Percentiles rank a stretch among this genome's conserved stretches.
phyloP scores from a whole-genome alignment of 2,329 filamentous ascomycete genomes.

The Cladosporium phlei region DNA sequence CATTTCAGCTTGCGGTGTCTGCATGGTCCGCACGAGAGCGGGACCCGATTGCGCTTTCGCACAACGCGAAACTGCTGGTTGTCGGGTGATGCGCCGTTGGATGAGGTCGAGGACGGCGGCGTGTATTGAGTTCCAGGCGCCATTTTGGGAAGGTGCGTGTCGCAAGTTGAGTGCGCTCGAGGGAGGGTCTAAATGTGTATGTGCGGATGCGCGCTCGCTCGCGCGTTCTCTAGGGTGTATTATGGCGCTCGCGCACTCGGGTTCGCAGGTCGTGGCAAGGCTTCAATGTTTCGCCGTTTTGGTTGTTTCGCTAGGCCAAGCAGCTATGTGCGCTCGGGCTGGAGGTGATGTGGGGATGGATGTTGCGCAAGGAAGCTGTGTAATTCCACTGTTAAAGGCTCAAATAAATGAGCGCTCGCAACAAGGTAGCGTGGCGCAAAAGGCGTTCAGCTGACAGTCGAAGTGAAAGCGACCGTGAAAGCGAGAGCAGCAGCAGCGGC shows the following conservation, averaged over 20 bases:
- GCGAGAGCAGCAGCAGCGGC: too few relatives aligned
- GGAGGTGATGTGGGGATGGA: too few relatives aligned
- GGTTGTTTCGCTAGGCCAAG: not conserved
- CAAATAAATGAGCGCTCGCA: too few relatives aligned
- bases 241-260: not conserved
- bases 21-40: conserved; percentile 86
- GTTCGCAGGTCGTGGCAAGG: not conserved
- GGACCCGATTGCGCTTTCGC: conserved; percentile 85
- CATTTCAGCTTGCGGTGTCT: conserved; percentile 95
- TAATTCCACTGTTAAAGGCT: too few relatives aligned
- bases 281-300: too few relatives aligned
- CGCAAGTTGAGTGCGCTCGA: not conserved
- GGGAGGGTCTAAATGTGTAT: not conserved
- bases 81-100: conserved; percentile 75
- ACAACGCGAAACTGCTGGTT: conserved; percentile 76
- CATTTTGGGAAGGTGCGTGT: not conserved
- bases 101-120: conserved; percentile 66
- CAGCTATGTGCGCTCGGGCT: too few relatives aligned
- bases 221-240: not conserved
- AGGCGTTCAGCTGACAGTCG: too few relatives aligned
- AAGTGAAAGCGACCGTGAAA: too few relatives aligned
- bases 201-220: not conserved
- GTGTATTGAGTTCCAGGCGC: conserved; percentile 49
- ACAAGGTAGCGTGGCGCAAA: too few relatives aligned
- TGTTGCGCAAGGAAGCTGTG: too few relatives aligned